Evolutionary conservation across 169 alveolate genomes (phyloP), one percentile per base, ranked within the genome.

Genomic region (Miamiensis avidus): DNA sequence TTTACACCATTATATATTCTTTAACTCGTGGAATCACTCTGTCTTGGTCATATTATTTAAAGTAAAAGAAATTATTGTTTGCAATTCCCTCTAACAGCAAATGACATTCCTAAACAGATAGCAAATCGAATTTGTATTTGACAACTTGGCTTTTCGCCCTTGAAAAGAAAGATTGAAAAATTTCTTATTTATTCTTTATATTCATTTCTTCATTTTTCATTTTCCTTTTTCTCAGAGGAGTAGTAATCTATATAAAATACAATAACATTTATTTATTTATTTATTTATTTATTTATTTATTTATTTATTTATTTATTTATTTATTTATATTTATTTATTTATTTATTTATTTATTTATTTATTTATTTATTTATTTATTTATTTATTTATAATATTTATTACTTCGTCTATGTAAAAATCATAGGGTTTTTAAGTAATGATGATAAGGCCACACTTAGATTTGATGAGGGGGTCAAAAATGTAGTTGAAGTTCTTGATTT

Each of bases 221-320:
- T 49, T n/a, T n/a, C n/a, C n/a, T n/a, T n/a, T n/a, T n/a, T n/a
- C n/a, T n/a, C n/a, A 65, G 26, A 65, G 26, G 26, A 26, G 20
- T 49, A 49, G 20, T 49, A 49, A 49, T 11, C 20, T 11, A 49
- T 49, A 49, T 49, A 11, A 11, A 49, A 49, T 49, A 49, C 69
- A 49, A 11, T 49, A 49, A 49, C 20, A 11, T 11, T 49, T 49
- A 49, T 74, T 74, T 74, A 74, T 74, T 74, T 74, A 74, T 74
- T 74, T 74, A 74, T 74, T 74, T 74, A 74, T 74, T 74, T 74
- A 74, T 74, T 74, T 74, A 74, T 74, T 74, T 74, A 74, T 74
- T 74, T 74, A 74, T 74, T 74, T 74, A 74, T 74, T 74, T 74
- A 74, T 74, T 74, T 74, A 74, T 74, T 74, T 74, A 74, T 74